Conservation (phyloP, 2,329 filamentous ascomycete species). For the Fusarium fujikuroi region DNA sequence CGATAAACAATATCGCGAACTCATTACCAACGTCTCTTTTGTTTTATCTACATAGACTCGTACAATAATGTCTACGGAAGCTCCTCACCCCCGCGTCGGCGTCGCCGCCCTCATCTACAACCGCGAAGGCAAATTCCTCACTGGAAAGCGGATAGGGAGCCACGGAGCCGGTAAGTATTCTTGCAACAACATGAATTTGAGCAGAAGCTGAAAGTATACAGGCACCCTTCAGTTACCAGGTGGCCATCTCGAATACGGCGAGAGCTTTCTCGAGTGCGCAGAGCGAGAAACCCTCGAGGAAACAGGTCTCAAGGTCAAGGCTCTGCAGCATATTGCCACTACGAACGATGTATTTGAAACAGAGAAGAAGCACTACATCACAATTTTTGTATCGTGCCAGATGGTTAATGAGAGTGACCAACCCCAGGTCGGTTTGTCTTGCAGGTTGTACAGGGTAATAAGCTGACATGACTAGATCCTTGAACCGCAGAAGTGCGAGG, state of each 20-base stretch:
- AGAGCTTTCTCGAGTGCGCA: conserved; percentile 71
- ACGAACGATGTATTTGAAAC: conserved; percentile 74
- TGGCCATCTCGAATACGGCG: conserved; percentile 78
- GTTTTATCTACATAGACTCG: background rate
- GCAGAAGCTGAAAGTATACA: conserved; percentile 39
- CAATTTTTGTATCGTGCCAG: conserved; percentile 71
- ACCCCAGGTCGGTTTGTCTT: conserved; percentile 61
- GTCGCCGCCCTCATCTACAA: conserved; percentile 60
- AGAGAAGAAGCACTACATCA: conserved; percentile 78
- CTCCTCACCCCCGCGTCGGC: conserved; percentile 56
- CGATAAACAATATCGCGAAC: background rate
- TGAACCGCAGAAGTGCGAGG: conserved; percentile 63
- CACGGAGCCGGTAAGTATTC: conserved; percentile 58
- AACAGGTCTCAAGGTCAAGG: conserved; percentile 68
- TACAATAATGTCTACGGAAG: conserved; percentile 22
- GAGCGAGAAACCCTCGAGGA: conserved; percentile 76
- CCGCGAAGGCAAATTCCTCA: conserved; percentile 55
- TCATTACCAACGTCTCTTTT: too few relatives aligned
- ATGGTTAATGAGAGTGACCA: conserved; percentile 59
- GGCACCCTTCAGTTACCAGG: conserved; percentile 76
- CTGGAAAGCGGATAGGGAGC: conserved; percentile 60
- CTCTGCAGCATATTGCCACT: conserved; percentile 64
- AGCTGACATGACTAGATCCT: conserved; percentile 44
- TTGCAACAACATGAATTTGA: background rate
- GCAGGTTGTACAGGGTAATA: background rate